Conservation (phyloP, 2,329 filamentous ascomycete species). For the Microcyclospora pomicola region DNA sequence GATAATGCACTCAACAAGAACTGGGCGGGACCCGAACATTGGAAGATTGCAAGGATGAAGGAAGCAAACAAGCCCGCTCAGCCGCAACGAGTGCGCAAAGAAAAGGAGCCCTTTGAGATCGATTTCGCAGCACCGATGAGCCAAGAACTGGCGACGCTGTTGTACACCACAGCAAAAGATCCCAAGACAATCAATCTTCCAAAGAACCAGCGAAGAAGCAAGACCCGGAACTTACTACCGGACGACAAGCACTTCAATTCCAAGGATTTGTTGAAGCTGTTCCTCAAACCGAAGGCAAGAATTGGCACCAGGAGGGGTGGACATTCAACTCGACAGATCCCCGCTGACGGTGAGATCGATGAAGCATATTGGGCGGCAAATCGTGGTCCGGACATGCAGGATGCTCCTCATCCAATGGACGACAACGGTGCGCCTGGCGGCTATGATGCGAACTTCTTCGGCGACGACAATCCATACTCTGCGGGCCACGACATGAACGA, state of each 20-base stretch:
- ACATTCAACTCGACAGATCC: constrained; percentile 15
- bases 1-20: constrained; percentile 94
- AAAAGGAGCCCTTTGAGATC: constrained; percentile 93
- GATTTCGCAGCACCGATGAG: constrained; percentile 71
- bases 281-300: constrained; percentile 85
- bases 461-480: constrained; percentile 66
- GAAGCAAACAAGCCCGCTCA: constrained; percentile 44
- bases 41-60: constrained; percentile 92
- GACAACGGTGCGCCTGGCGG: constrained; percentile 53
- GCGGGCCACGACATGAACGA: constrained; percentile 49
- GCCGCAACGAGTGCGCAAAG: constrained; percentile 63
- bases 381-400: constrained; percentile 33
- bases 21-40: constrained; percentile 96
- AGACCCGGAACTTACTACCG: constrained; percentile 80
- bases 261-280: constrained; percentile 72
- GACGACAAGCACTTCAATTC: constrained; percentile 99
- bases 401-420: constrained; percentile 18
- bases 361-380: constrained; percentile 87
- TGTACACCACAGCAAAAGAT: constrained; percentile 69
- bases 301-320: constrained; percentile 38
- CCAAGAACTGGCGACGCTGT: constrained; percentile 53
- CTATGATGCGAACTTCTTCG: constrained; percentile 96
- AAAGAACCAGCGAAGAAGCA: constrained; percentile 92
- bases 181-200: constrained; percentile 73
- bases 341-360: constrained; percentile 65